Base-by-base conservation (phyloP, 805 yeast species). In the Candida vartiovaarae region DNA sequence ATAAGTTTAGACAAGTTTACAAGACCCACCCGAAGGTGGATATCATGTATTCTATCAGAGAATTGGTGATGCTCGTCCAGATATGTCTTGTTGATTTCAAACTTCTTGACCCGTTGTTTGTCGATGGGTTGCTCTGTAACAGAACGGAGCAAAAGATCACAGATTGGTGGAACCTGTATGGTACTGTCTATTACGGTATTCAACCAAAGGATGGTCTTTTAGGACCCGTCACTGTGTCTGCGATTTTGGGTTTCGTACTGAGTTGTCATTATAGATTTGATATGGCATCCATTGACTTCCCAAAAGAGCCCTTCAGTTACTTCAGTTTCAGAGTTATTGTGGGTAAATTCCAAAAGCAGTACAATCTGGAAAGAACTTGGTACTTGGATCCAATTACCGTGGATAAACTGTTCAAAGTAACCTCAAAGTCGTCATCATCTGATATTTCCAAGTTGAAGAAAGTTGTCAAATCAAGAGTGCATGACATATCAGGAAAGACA, bases 261-360 rank as follows among this genome's bases (percentile, higher is more conserved):
- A 80, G 88, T 43, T 74, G 86, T 38, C 71, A 80, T 39, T 72
- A 75, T 41, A 76, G 88, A 50, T 57, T 91, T 33, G 79, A 87
- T 39, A 66, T 82, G 8, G 72, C 75, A 57, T 64, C 76, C 59
- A 63, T 74, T 64, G 55, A 85, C 71, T 54, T 83, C 71, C 46
- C 93, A 80, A 84, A 87, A 56, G 98, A 93, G 57, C 91, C 95
- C 0, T 80, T 84, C 56, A 91, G 85, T 48, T 80, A 78, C 41
- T 83, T 80, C 42, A 74, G 73, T 39, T 84, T 91, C 53, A 73
- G 79, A 63, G 61, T 72, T 3, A 76, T 88, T 6, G 73, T 93
- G 26, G 77, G 78, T 2, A 82, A 78, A 46, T 91, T 90, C 60
- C 97, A 93, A 61, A 85, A 79, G 56, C 84, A 80, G 46, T 70